A percentile compares a stretch with the other conserved stretches of the same genome.
phyloP scores from a whole-genome alignment of 2,329 filamentous ascomycete species.

The Aspergillus viridinutans region DNA sequence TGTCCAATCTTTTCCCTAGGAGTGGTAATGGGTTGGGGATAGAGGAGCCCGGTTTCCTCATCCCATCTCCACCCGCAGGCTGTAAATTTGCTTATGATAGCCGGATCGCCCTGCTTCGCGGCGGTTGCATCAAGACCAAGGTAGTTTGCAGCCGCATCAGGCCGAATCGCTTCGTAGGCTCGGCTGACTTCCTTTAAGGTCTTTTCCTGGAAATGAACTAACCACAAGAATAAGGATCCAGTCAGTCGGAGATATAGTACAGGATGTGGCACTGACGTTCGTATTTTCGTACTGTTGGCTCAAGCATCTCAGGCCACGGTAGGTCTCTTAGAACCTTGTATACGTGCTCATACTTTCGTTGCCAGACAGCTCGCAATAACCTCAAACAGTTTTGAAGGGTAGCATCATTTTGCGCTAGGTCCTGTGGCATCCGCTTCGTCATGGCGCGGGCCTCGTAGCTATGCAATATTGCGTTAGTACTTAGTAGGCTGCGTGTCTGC shows the following conservation, averaged over 20 bases:
- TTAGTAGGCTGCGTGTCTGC: slow-evolving; percentile 4
- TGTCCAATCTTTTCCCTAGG: slow-evolving; percentile 9
- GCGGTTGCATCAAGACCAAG: slow-evolving; percentile 31
- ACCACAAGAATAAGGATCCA: not conserved
- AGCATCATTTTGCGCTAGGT: slow-evolving; percentile 25
- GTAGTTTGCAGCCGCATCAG: slow-evolving; percentile 31
- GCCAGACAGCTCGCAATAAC: slow-evolving; percentile 37
- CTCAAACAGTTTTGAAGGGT: slow-evolving; percentile 33
- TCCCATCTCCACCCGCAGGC: slow-evolving; percentile 39
- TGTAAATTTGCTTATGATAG: slow-evolving; percentile 30
- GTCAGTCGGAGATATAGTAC: not conserved
- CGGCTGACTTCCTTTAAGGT: slow-evolving; percentile 35
- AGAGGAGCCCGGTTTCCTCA: slow-evolving; percentile 28
- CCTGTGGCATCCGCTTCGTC: slow-evolving; percentile 32
- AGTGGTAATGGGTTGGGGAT: slow-evolving; percentile 27
- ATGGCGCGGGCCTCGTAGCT: slow-evolving; percentile 40
- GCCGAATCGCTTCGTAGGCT: slow-evolving; percentile 39
- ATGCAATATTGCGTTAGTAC: slow-evolving; percentile 3
- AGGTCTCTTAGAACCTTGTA: slow-evolving; percentile 31
- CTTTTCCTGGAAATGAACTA: slow-evolving; percentile 38
- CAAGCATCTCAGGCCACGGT: slow-evolving; percentile 32
- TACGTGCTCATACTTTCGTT: slow-evolving; percentile 32
- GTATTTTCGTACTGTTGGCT: slow-evolving; percentile 31
- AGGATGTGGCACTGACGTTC: slow-evolving; percentile 26
- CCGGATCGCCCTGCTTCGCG: slow-evolving; percentile 23